A percentile compares a stretch with the other conserved stretches of the same genome.
Conservation (phyloP, 306 rosid species). For the Potentilla sterilis region DNA sequence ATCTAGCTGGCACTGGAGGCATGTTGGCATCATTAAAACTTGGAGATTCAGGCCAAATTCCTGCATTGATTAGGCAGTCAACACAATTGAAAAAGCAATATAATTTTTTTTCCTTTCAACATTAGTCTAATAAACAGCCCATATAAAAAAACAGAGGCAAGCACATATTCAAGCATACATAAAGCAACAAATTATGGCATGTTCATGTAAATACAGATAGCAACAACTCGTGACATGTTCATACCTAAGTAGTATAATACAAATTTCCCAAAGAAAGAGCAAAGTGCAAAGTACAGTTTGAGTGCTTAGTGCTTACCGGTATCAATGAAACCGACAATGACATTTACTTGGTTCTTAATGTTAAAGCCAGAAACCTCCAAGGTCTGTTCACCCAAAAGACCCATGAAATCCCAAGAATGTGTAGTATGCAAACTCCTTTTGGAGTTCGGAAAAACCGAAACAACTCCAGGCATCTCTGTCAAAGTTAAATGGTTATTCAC, state of each 20-base stretch:
- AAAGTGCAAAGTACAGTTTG: background rate
- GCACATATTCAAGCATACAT: slow-evolving; percentile 7
- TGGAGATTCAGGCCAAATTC: slow-evolving; percentile 89
- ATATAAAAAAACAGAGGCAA: slow-evolving; percentile 1
- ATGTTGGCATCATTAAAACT: slow-evolving; percentile 63
- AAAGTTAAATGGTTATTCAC: slow-evolving; percentile 27
- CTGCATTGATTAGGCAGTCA: slow-evolving; percentile 33
- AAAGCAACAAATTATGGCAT: slow-evolving; percentile 3
- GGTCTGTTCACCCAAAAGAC: slow-evolving; percentile 50
- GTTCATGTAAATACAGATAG: slow-evolving; percentile 10
- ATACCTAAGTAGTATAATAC: background rate
- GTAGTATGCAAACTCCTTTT: slow-evolving; percentile 73
- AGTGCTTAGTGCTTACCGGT: slow-evolving; percentile 44
- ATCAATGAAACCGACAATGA: slow-evolving; percentile 70
- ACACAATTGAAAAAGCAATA: slow-evolving; percentile 13
- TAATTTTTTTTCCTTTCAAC: background rate
- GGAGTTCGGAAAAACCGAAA: slow-evolving; percentile 69
- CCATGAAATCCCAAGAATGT: slow-evolving; percentile 85
- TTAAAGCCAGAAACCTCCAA: slow-evolving; percentile 51
- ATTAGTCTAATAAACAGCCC: background rate
- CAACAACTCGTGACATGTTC: background rate
- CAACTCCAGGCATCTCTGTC: slow-evolving; percentile 67
- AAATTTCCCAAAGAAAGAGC: slow-evolving; percentile 1
- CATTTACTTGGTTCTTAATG: slow-evolving; percentile 60
- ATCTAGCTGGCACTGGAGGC: slow-evolving; percentile 62